Percentiles rank a stretch among this genome's conserved stretches.
Evolutionary conservation across 1,284 basidiomycete species (phyloP).

Genomic region (Leucoagaricus sp.): DNA sequence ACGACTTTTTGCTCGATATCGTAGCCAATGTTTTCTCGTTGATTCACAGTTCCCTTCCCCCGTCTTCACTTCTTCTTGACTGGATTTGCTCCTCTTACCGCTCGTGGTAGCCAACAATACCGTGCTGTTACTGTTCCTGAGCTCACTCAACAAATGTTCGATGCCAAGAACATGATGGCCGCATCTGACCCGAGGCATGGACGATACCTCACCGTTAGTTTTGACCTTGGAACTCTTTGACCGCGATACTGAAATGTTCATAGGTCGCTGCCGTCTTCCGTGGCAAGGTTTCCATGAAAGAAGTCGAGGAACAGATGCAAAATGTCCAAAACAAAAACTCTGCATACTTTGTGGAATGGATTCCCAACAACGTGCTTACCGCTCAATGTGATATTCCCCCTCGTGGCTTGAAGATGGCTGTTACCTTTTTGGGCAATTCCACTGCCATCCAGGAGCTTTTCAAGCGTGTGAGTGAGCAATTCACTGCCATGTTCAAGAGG

Average conservation of each 20-base stretch:
- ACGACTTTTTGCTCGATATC: not conserved
- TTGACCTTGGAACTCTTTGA: not conserved
- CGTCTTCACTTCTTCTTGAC: constrained; percentile 99
- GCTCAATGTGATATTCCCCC: constrained; percentile 97
- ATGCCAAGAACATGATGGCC: constrained; percentile 99
- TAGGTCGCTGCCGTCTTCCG: constrained; percentile 97
- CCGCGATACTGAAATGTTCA: constrained; percentile 16
- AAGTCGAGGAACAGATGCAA: constrained; percentile 99
- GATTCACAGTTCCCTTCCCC: constrained; percentile 83
- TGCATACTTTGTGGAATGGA: constrained; percentile 98
- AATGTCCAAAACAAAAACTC: constrained; percentile 97
- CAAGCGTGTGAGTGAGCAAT: constrained; percentile 97
- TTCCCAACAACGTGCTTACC: constrained; percentile 95
- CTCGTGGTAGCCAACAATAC: constrained; percentile 91
- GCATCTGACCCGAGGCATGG: constrained; percentile 95
- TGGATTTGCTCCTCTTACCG: constrained; percentile 94
- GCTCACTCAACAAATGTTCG: constrained; percentile 98
- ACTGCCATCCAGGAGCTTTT: constrained; percentile 97
- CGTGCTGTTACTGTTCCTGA: constrained; percentile 95
- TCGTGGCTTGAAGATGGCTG: constrained; percentile 92
- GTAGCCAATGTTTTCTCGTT: not conserved
- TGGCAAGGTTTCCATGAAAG: constrained; percentile 98
- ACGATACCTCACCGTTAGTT: constrained; percentile 83
- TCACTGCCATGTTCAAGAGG: constrained; percentile 98
- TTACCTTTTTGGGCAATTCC: constrained; percentile 97